Evolutionary conservation across 75 land plant genomes (phyloP).

Genomic region (Cryptomeria japonica): DNA sequence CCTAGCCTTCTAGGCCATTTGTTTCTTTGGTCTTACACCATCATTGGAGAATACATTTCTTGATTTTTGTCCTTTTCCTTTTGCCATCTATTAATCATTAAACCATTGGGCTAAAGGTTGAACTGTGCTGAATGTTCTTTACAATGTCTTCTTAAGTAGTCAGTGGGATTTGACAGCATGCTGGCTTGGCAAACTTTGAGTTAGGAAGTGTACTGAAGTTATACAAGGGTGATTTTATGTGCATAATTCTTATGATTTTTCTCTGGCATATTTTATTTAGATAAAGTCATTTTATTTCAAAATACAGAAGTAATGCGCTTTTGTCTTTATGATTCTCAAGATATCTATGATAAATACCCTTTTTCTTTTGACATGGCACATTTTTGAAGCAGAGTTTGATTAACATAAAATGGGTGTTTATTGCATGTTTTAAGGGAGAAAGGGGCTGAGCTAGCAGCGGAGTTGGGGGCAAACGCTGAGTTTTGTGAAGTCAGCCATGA

Average conservation of each 20-base stretch:
- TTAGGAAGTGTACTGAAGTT: not conserved
- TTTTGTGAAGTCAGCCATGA: constrained; percentile 69
- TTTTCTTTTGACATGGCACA: not conserved
- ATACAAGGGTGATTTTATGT: not conserved
- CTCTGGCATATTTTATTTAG: not conserved
- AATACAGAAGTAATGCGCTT: not conserved
- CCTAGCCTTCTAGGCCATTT: not conserved
- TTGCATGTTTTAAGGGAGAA: constrained; percentile 55
- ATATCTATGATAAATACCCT: not conserved
- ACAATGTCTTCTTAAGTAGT: not conserved
- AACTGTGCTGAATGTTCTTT: not conserved
- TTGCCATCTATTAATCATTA: not conserved
- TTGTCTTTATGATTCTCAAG: not conserved
- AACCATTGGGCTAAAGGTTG: not conserved
- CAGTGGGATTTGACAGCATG: not conserved
- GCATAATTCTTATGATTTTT: not conserved
- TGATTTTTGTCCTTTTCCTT: not conserved
- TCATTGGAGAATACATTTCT: not conserved
- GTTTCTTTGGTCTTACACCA: not conserved
- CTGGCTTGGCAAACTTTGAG: not conserved
- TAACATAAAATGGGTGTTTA: constrained; percentile 11
- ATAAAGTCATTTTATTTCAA: not conserved
- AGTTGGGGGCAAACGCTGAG: constrained; percentile 52
- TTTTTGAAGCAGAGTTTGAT: not conserved
- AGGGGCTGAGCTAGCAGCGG: constrained; percentile 63